phyloP scores from a whole-genome alignment of 1,284 basidiomycete species.

The Boletus sp. region DNA sequence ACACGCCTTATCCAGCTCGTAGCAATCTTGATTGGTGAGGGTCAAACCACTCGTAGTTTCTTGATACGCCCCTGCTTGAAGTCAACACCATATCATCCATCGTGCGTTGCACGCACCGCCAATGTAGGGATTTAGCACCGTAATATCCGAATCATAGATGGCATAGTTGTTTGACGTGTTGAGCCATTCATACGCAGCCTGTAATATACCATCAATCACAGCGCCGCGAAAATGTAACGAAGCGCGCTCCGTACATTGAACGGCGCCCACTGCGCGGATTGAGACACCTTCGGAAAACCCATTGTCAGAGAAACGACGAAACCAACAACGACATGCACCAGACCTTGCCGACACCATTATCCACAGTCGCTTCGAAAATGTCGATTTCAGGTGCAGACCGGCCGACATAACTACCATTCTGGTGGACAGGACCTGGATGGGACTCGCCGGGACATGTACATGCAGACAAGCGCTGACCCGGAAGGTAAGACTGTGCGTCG shows the following conservation, averaged over 20 bases:
- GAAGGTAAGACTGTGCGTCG: slow-evolving; percentile 58
- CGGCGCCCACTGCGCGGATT: slow-evolving; percentile 38
- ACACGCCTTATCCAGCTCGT: slow-evolving; percentile 28
- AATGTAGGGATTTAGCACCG: slow-evolving; percentile 29
- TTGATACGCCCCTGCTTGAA: slow-evolving; percentile 30
- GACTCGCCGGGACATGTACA: slow-evolving; percentile 82
- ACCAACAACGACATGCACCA: background rate
- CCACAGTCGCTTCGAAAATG: slow-evolving; percentile 35
- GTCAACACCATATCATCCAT: slow-evolving; percentile 1
- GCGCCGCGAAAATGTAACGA: background rate
- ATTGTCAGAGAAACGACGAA: slow-evolving; percentile 9
- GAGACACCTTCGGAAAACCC: slow-evolving; percentile 27
- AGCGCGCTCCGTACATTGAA: slow-evolving; percentile 27
- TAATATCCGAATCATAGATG: slow-evolving; percentile 29
- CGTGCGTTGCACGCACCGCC: slow-evolving; percentile 25
- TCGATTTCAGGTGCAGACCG: slow-evolving; percentile 82
- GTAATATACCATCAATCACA: slow-evolving; percentile 7
- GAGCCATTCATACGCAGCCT: slow-evolving; percentile 33
- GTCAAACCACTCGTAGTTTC: slow-evolving; percentile 35
- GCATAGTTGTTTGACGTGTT: slow-evolving; percentile 29
- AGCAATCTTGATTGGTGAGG: slow-evolving; percentile 32
- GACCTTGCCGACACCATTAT: slow-evolving; percentile 32
- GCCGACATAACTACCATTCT: slow-evolving; percentile 63
- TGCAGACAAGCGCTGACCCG: slow-evolving; percentile 77
- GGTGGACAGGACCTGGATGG: slow-evolving; percentile 74